Base-by-base conservation (phyloP, 2,329 filamentous ascomycete species). In the Aciculosporium take region DNA sequence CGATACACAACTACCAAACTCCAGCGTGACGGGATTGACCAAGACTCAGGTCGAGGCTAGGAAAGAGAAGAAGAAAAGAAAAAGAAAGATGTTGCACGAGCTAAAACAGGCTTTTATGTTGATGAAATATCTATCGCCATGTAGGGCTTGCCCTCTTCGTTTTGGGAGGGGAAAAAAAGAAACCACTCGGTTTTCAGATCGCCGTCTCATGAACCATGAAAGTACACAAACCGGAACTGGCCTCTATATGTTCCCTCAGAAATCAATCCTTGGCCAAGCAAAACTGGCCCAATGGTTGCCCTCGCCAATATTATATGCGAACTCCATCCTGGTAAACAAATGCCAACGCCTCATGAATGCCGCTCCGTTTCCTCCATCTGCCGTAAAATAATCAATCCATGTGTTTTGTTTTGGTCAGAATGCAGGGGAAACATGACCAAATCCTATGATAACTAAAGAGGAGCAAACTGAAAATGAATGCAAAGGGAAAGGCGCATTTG, bases 241-340 rank as follows among this genome's bases (percentile, higher is more conserved):
- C 23, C 33, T 30, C 13, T 29, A 15, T 28, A 24, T 10, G n/a
- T n/a, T 29, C 36, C 27, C 21, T 17, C 32, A 18, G 9, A 36
- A 32, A 44, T 8, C 28, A 20, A 37, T 37, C 18, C 42, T 17
- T 15, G 17, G 13, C 29, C 33, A 21, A 23, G 23, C 7, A 9
- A 23, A 10, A 20, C n/a, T 32, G 17, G 39, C 20, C 36, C 20
- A 4, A 31, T 36, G 39, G 39, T 44, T 41, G 42, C 39, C 39
- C 39, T 44, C 41, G 20, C 42, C 42, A 35, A 34, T 41, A 41
- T 40, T 34, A 15, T 41, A 13, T 34, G 9, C 34, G 18, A 34
- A 39, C 33, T 34, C 38, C 42, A 7, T 27, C 42, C 33, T 40
- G 29, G 13, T 37, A n/a, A 53, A 44, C 39, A 39, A 39, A 46